Base-by-base conservation (phyloP, 2,329 filamentous ascomycete species). In the Salinomyces thailandicus region DNA sequence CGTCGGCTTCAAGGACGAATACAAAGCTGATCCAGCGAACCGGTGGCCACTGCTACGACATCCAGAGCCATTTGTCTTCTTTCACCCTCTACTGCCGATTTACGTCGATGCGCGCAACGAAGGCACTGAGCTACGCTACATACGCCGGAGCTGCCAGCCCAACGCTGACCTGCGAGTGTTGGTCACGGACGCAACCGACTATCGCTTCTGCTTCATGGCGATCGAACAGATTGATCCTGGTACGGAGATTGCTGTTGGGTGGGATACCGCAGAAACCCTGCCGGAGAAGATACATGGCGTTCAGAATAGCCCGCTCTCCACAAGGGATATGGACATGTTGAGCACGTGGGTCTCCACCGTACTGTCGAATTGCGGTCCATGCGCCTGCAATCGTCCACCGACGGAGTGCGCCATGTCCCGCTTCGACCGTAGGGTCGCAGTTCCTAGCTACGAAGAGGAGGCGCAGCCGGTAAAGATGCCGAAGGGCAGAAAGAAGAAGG, bases 201-300 rank as follows among this genome's bases (percentile, higher is more conserved):
- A 89, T 54, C 85, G 91, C 55, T 94, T 96, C 59, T 95, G 89
- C 74, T 79, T 95, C 45, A 77, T 94, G 41, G 86, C 85, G 50
- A 84, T 84, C 49, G 74, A 81, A 36, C 71, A 79, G 24, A 86
- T 96, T 73, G 51, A 84, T 68, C 17, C 73, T 70, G 49, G 73
- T 65, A 36, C 85, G 69, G 84, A 84, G 77, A 53, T 89, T 71
- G 62, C 74, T 60, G 46, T 72, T 71, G 47, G 73, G 66, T 73
- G 69, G 69, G 49, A 80, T 67, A 54, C 72, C 63, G 43, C 6
- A 34, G 52, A 46, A 18, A 43, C 46, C 19, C 41, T 55, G 29
- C 49, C 42, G 26, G 44, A 46, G 28, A 40, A 43, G 42, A 41
- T 39, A 31, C 32, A 33, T 28, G 27, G 28, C 31, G n/a, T n/a